Base-by-base conservation (phyloP, 1,284 basidiomycete genomes). In the Ustilago shanxiensis region DNA sequence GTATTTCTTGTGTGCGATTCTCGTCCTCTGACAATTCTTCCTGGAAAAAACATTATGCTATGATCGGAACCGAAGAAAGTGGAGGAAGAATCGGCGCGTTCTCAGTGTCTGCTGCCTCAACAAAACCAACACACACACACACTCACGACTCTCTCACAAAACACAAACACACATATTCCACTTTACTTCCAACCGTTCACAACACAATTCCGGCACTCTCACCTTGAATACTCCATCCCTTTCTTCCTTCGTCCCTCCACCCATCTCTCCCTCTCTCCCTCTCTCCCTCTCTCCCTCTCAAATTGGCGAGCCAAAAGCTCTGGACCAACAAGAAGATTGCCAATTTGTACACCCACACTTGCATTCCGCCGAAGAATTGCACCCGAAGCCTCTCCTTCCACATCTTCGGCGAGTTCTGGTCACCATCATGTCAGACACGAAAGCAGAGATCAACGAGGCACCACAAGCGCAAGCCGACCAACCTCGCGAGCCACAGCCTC, bases 21-120 rank as follows among this genome's bases (percentile, higher is more conserved):
- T 22, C 22, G 18, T 50, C 35, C 20, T 20, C 41, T 44, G n/a
- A 18, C 31, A 33, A n/a, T n/a, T 33, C 31, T 33, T 33, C 13
- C 37, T n/a, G 0, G 18, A 5, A 18, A 41, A n/a, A n/a, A n/a
- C n/a, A n/a, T n/a, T 13, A 49, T 56, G 60, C 60, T 18, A 16
- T 39, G 51, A 63, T 63, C 66, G 66, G 66, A 69, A 35, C 66
- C 66, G 66, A 69, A 49, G n/a, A 44, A 69, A 60, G 66, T 69
- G 66, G 60, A 69, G 66, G 56, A 56, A 55, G 52, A 59, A 55
- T 13, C 8, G 11, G 18, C 55, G 60, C 55, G 44, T 51, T 54
- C 22, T 28, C 47, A 49, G 24, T 28, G 47, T 49, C 24, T 49
- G 37, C 55, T 51, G 66, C 49, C 53, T 54, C 37, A 54, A 59